Conservation (phyloP, 1,284 basidiomycete genomes). For the Hemileia vastatrix region DNA sequence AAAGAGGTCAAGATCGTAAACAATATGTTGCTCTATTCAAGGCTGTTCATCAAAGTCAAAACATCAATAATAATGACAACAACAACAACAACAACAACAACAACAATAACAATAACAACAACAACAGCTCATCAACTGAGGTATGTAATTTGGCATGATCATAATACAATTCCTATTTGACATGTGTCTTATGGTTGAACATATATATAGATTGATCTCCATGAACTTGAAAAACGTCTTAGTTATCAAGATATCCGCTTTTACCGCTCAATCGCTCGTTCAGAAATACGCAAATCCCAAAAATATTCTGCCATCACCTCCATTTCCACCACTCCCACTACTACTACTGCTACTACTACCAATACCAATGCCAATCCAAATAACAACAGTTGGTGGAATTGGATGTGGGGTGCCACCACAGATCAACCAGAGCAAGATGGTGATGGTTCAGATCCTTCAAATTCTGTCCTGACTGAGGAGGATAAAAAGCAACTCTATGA, state of each 20-base stretch:
- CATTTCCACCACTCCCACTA: too few relatives aligned
- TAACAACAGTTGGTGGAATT: conserved; percentile 59
- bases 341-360: conserved; percentile 50
- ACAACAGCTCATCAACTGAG: neutral
- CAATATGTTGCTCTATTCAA: conserved; percentile 80
- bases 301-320: too few relatives aligned
- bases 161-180: neutral
- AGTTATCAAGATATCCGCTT: conserved; percentile 94
- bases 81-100: conserved; percentile 59
- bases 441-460: conserved; percentile 50
- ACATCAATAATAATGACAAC: conserved; percentile 65
- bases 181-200: neutral
- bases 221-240: conserved; percentile 68
- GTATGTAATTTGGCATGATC: neutral
- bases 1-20: conserved; percentile 75
- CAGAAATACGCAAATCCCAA: conserved; percentile 74
- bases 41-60: conserved; percentile 29
- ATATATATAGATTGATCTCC: conserved; percentile 48
- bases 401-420: conserved; percentile 61
- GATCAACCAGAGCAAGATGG: conserved; percentile 38
- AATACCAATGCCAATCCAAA: conserved; percentile 48
- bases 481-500: conserved; percentile 89
- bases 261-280: conserved; percentile 90
- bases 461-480: conserved; percentile 72
- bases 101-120: conserved; percentile 60